These are phyloP conservation scores for Ulmus americana DNA, from an alignment of 331 rosid genomes.

Conservation along the genomic window DNA sequence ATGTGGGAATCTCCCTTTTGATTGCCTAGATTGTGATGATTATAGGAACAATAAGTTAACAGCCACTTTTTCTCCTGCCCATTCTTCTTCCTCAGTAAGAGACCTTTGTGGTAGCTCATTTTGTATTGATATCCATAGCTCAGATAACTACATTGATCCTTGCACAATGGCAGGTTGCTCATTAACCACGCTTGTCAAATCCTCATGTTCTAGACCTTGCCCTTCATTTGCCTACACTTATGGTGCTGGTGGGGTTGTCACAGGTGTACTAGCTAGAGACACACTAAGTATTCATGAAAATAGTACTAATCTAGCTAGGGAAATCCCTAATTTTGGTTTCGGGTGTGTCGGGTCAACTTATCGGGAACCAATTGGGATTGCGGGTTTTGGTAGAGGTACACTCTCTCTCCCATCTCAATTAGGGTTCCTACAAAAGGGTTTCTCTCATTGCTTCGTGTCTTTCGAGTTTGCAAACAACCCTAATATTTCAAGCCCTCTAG, in stretches of 20 bases:
- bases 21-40: constrained; percentile 41
- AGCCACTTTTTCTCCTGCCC: constrained; percentile 34
- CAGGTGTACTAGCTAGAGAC: constrained; percentile 37
- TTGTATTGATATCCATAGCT: constrained; percentile 44
- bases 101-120: constrained; percentile 40
- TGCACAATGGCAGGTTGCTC: constrained; percentile 51
- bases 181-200: constrained; percentile 27
- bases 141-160: constrained; percentile 37
- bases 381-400: constrained; percentile 46
- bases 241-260: constrained; percentile 38
- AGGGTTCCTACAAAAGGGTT: constrained; percentile 41
- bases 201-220: constrained; percentile 44
- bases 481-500: constrained; percentile 44
- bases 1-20: constrained; percentile 44
- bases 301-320: constrained; percentile 18
- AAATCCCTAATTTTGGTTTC: constrained; percentile 38
- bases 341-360: constrained; percentile 45
- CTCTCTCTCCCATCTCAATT: constrained; percentile 49
- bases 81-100: constrained; percentile 38
- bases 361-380: constrained; percentile 50
- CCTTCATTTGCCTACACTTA: constrained; percentile 53
- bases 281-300: constrained; percentile 31
- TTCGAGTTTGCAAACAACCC: constrained; percentile 54
- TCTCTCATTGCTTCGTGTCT: constrained; percentile 51
- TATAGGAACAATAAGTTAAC: constrained; percentile 20